These are phyloP conservation scores for Mycosphaerella sp. DNA, from an alignment of 2,329 filamentous ascomycete genomes.

Conservation along the genomic window DNA sequence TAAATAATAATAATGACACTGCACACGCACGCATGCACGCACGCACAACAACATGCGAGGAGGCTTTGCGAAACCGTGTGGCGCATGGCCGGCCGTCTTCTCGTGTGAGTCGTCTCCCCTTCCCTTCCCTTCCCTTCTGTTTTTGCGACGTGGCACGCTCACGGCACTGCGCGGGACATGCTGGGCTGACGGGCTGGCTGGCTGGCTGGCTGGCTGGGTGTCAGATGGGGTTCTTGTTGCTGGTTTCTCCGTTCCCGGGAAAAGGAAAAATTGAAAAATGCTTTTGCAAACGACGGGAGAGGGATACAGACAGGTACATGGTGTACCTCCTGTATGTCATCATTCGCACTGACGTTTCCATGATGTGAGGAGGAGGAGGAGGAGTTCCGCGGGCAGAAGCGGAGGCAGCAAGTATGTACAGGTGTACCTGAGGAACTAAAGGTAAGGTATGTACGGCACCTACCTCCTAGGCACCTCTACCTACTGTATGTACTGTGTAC, in stretches of 20 bases:
- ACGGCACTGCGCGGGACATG: neutral
- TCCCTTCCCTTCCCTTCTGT: too few relatives aligned
- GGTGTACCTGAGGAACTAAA: neutral
- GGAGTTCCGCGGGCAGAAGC: neutral
- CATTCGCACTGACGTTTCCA: neutral
- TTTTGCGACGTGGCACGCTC: conserved; percentile 5
- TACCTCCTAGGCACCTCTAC: too few relatives aligned
- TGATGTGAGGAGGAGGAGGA: neutral
- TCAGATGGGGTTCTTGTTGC: neutral
- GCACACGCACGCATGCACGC: neutral
- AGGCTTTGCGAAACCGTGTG: neutral
- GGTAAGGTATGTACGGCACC: too few relatives aligned
- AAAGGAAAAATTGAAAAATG: neutral
- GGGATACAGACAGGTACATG: too few relatives aligned
- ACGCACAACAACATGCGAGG: neutral
- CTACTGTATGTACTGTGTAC: neutral
- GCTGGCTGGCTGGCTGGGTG: neutral
- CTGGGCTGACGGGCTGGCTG: too few relatives aligned
- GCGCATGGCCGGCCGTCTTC: too few relatives aligned
- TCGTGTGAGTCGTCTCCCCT: too few relatives aligned
- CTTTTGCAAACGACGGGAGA: neutral
- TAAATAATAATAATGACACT: neutral
- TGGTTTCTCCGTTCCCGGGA: too few relatives aligned
- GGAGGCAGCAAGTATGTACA: neutral
- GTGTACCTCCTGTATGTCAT: too few relatives aligned